phyloP scores from a whole-genome alignment of 2,329 filamentous ascomycete species.

The Paracorniculantispora psalliotae region DNA sequence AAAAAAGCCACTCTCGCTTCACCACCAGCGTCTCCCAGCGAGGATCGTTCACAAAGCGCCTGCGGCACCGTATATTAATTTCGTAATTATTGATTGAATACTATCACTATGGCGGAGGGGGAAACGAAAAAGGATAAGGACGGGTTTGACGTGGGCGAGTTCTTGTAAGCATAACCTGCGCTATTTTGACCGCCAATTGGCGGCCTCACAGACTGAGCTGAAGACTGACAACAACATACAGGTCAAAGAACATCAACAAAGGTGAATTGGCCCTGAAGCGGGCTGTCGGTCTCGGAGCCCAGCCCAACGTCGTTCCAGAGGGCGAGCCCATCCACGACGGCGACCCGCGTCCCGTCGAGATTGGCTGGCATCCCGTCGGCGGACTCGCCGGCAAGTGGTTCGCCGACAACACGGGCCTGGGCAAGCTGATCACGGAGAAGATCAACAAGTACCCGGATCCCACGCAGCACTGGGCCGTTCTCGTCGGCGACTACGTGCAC shows the following conservation, averaged over 20 bases:
- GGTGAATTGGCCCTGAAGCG: constrained; percentile 32
- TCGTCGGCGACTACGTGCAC: constrained; percentile 51
- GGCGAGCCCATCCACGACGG: constrained; percentile 25
- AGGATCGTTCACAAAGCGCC: too few species aligned
- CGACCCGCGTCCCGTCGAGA: constrained; percentile 36
- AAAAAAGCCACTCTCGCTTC: neutral
- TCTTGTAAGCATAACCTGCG: constrained; percentile 1
- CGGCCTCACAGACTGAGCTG: neutral
- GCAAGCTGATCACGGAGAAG: constrained; percentile 51
- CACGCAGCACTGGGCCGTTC: constrained; percentile 56
- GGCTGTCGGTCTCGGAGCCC: constrained; percentile 27
- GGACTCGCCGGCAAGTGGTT: constrained; percentile 55
- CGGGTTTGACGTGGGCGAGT: constrained; percentile 10
- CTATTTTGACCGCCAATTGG: neutral
- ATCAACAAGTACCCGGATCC: constrained; percentile 53
- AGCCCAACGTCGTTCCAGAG: constrained; percentile 29
- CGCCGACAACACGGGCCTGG: constrained; percentile 49
- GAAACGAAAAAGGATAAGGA: constrained; percentile 2
- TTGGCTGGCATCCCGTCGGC: constrained; percentile 56
- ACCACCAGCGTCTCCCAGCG: neutral
- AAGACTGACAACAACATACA: neutral
- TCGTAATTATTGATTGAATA: too few species aligned
- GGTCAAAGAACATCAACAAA: constrained; percentile 29
- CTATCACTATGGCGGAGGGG: neutral
- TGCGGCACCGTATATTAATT: neutral